Conservation (phyloP, 2,329 filamentous ascomycete species). For the Xylaria sp. region DNA sequence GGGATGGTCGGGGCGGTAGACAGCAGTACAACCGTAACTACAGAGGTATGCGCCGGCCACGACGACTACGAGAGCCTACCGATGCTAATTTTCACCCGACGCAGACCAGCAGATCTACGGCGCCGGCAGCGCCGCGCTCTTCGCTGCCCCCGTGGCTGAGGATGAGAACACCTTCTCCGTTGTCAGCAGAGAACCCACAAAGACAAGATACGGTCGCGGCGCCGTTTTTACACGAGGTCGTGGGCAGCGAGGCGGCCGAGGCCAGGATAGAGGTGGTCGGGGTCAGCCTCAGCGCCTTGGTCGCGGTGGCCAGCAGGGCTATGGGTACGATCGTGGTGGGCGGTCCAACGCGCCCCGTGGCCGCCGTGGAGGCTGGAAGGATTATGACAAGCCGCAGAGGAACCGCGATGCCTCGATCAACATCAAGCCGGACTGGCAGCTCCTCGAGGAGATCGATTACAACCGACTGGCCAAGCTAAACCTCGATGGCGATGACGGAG, state of each 20-base stretch:
- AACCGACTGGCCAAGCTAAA: slow-evolving; percentile 94
- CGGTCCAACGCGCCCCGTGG: slow-evolving; percentile 72
- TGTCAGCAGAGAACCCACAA: slow-evolving; percentile 88
- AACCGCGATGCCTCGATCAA: slow-evolving; percentile 96
- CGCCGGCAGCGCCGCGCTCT: slow-evolving; percentile 80
- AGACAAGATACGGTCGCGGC: slow-evolving; percentile 86
- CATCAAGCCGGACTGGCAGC: slow-evolving; percentile 92
- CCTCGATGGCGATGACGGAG: slow-evolving; percentile 89
- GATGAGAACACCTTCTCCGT: slow-evolving; percentile 98
- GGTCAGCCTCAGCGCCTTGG: slow-evolving; percentile 71
- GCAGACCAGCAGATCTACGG: slow-evolving; percentile 96
- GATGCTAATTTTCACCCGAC: slow-evolving; percentile 24
- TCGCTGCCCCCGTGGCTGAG: slow-evolving; percentile 88
- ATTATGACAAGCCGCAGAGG: slow-evolving; percentile 96
- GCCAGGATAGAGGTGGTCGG: slow-evolving; percentile 60
- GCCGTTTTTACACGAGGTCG: slow-evolving; percentile 88
- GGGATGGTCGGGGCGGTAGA: slow-evolving; percentile 73
- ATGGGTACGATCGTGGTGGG: slow-evolving; percentile 73
- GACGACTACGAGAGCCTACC: background rate
- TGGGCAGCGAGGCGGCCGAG: slow-evolving; percentile 75
- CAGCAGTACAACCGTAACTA: slow-evolving; percentile 92
- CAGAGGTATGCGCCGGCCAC: slow-evolving; percentile 64
- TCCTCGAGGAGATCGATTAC: slow-evolving; percentile 98
- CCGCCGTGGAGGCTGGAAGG: slow-evolving; percentile 95
- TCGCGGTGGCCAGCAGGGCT: slow-evolving; percentile 66